Evolutionary conservation across 192 early-diverging fungal species (phyloP), one percentile per base, ranked within the genome.

Genomic region (Globomyces pollinis-pini): DNA sequence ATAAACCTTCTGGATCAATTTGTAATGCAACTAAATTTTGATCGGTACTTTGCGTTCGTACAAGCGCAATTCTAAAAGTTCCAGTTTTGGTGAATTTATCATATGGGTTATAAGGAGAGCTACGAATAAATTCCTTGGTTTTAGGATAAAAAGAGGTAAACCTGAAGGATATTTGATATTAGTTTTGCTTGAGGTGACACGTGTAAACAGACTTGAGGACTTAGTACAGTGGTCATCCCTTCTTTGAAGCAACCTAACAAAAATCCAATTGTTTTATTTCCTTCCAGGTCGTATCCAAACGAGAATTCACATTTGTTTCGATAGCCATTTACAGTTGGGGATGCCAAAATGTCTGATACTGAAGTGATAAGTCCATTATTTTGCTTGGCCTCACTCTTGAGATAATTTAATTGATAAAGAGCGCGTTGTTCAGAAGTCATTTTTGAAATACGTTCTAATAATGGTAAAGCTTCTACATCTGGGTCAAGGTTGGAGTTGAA

Each of bases 291-390:
- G 35, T 42, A 39, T 16, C 89, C 89, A 60, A 87, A 71, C 0
- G 84, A 73, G 57, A 88, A 91, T 65, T 91, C 89, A 61, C 84
- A 87, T 65, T 91, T 91, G 62, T 66, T 91, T 44, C 87, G 68
- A 67, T 89, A 91, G 2, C 74, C 76, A 29, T 75, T 58, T 12
- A 64, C 26, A 29, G 69, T 58, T 21, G 89, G 89, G 3, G 87
- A 89, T 8, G 67, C 62, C 8, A 77, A 43, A 1, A 61, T 38
- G 7, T 60, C 47, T 41, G 49, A 34, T 15, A 71, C 29, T 18
- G 56, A 51, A 35, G 70, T 78, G 9, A 61, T 51, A 2, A 67
- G 7, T 3, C 61, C 61, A 24, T 50, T 44, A 42, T 21, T 1
- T 57, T 51, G 62, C 13, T 28, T 54, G 3, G 13, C 38, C 21